Conservation (phyloP, 495 filamentous ascomycete genomes). For the Trichoderma parareesei region DNA sequence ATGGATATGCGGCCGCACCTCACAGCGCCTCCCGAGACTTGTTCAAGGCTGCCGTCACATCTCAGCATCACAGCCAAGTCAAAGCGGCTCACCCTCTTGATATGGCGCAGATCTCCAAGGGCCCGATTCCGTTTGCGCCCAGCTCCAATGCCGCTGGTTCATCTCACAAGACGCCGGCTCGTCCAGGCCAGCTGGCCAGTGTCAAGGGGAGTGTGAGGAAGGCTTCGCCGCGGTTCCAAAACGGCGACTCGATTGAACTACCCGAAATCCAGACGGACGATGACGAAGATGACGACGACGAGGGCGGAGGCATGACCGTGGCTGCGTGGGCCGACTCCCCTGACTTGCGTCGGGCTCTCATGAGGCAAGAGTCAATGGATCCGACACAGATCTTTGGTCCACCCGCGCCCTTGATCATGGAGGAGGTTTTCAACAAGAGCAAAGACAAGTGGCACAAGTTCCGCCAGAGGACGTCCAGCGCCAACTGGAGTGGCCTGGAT, state of each 20-base stretch:
- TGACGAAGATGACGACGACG: constrained; percentile 69
- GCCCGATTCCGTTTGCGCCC: constrained; percentile 82
- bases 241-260: constrained; percentile 72
- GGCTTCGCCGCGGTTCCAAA: constrained; percentile 69
- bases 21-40: constrained; percentile 28
- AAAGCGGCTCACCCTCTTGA: constrained; percentile 62
- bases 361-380: constrained; percentile 72
- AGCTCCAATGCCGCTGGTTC: constrained; percentile 46
- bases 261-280: constrained; percentile 87
- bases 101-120: constrained; percentile 74
- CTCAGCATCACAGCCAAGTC: constrained; percentile 45
- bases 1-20: constrained; percentile 52
- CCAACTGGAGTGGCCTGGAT: constrained; percentile 86
- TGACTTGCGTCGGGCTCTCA: constrained; percentile 58
- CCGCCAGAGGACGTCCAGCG: constrained; percentile 79
- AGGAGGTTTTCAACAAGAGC: constrained; percentile 84
- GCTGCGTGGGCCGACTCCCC: constrained; percentile 82
- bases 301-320: constrained; percentile 44
- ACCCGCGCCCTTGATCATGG: constrained; percentile 77
- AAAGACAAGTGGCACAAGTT: constrained; percentile 78
- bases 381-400: constrained; percentile 85
- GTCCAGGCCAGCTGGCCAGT: constrained; percentile 31
- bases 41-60: constrained; percentile 42
- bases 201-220: constrained; percentile 45
- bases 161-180: constrained; percentile 54